phyloP scores from a whole-genome alignment of 768 basidiomycete genomes.

The Pisolithus albus region DNA sequence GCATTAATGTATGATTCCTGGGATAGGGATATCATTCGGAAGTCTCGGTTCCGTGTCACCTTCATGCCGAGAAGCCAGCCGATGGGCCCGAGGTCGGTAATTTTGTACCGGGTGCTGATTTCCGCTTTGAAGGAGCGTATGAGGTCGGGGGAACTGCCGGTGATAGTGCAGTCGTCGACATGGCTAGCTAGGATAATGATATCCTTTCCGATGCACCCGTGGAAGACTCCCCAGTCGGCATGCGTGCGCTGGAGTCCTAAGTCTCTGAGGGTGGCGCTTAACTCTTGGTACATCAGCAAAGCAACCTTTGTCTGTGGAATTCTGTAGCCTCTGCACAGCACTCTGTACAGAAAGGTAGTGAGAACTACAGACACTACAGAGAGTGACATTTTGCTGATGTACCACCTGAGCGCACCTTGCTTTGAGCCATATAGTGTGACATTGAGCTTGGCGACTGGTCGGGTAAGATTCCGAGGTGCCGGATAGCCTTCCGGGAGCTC shows the following conservation, averaged over 20 bases:
- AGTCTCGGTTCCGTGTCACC: no score
- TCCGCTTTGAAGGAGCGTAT: neutral
- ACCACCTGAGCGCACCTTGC: neutral
- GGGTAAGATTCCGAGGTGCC: neutral
- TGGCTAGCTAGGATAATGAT: neutral
- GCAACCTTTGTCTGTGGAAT: no score
- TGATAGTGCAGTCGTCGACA: slow-evolving; percentile 1
- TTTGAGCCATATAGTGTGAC: neutral
- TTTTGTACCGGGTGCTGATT: neutral
- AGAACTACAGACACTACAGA: no score
- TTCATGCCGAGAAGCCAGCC: no score
- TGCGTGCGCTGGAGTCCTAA: neutral
- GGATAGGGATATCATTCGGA: no score
- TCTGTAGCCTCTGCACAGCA: no score
- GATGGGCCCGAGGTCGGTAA: neutral
- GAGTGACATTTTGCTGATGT: no score
- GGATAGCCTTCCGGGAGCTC: neutral
- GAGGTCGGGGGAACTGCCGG: neutral
- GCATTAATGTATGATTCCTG: no score
- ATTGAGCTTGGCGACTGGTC: neutral
- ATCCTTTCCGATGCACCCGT: neutral
- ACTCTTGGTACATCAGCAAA: no score
- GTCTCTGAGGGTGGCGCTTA: neutral
- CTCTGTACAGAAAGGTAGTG: no score
- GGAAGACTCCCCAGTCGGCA: neutral